These are phyloP conservation scores for Bryoglossum gracile DNA, from an alignment of 495 filamentous ascomycete species.

Conservation along the genomic window DNA sequence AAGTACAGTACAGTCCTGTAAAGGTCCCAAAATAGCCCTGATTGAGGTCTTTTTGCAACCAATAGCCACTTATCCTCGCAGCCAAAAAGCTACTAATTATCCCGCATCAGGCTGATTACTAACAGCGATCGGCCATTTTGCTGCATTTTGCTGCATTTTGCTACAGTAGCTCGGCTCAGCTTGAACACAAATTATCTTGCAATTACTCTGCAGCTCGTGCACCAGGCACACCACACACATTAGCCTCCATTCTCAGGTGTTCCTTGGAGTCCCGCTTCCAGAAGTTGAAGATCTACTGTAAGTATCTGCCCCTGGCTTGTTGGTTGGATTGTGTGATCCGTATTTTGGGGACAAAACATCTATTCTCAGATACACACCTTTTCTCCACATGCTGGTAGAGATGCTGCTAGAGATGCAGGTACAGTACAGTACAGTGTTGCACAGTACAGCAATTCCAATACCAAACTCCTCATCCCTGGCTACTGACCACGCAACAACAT, in stretches of 20 bases:
- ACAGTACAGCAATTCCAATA: no score
- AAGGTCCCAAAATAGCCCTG: slow-evolving; percentile 24
- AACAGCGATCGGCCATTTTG: neutral
- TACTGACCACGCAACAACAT: neutral
- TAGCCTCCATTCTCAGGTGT: neutral
- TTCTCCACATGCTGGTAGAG: neutral
- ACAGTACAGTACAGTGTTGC: no score
- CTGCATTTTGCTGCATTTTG: no score
- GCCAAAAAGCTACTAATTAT: slow-evolving; percentile 11
- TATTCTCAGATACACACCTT: slow-evolving; percentile 10
- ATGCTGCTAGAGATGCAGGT: slow-evolving; percentile 5
- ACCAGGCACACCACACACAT: neutral
- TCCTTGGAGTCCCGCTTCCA: neutral
- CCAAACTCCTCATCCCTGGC: neutral
- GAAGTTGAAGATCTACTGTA: neutral
- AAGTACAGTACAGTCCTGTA: neutral
- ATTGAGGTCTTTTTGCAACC: slow-evolving; percentile 17
- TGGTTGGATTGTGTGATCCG: neutral
- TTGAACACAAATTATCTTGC: neutral
- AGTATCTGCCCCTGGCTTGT: no score
- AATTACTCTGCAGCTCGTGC: neutral
- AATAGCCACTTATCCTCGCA: neutral
- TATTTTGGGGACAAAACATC: neutral
- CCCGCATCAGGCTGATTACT: neutral
- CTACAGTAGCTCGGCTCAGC: neutral